These are phyloP conservation scores for Termitomyces sp. DNA, from an alignment of 768 basidiomycete genomes.

Conservation along the genomic window DNA sequence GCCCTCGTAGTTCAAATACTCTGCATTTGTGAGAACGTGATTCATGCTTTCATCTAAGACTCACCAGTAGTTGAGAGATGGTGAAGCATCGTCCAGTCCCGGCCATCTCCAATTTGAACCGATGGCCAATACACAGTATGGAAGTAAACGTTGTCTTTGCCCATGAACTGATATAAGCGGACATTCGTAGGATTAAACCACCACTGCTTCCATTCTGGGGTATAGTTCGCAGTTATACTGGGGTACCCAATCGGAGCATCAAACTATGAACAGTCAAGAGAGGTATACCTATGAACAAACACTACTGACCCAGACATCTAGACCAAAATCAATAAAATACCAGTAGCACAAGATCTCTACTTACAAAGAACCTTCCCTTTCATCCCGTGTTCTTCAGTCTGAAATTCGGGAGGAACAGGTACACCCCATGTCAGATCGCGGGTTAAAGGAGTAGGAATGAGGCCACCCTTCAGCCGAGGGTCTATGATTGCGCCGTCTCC, in stretches of 20 bases:
- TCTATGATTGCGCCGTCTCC: constrained; percentile 85
- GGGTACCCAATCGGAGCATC: constrained; percentile 97
- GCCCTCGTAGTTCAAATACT: constrained; percentile 97
- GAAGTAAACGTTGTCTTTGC: constrained; percentile 99
- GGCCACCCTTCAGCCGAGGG: constrained; percentile 77
- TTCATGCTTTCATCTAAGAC: constrained; percentile 11
- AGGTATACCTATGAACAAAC: neutral
- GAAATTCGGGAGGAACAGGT: constrained; percentile 60
- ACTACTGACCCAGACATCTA: constrained; percentile 87
- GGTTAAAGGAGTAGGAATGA: constrained; percentile 88
- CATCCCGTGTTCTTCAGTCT: constrained; percentile 78
- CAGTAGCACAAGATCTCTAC: constrained; percentile 24
- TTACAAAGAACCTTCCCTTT: constrained; percentile 91
- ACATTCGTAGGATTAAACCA: constrained; percentile 93
- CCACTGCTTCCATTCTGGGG: constrained; percentile 93
- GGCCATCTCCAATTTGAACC: constrained; percentile 82
- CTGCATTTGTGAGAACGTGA: constrained; percentile 22
- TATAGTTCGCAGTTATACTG: constrained; percentile 95
- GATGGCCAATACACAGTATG: constrained; percentile 95
- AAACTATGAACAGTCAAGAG: constrained; percentile 52
- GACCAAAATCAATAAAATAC: constrained; percentile 1
- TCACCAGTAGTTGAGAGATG: constrained; percentile 93
- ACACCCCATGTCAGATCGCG: constrained; percentile 97
- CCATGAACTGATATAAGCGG: constrained; percentile 97
- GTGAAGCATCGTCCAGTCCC: constrained; percentile 90